Conservation (phyloP, 192 early-diverging fungal species). For the Dimargaris xerosporica region DNA sequence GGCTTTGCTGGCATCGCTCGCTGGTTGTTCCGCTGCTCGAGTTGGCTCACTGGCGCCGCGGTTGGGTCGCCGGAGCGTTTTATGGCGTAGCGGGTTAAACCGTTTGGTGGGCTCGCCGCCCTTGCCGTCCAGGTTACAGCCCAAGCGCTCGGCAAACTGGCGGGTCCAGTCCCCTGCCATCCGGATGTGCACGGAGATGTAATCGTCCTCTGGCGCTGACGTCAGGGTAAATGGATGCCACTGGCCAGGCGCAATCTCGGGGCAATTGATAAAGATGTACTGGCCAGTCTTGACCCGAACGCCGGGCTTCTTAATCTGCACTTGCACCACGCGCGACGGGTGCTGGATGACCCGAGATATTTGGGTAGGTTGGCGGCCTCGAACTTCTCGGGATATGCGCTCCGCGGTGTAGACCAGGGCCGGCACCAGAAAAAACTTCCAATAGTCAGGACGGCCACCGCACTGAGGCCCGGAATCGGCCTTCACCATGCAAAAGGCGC, state of each 20-base stretch:
- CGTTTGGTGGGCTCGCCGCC: neutral
- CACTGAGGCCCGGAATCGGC: conserved; percentile 29
- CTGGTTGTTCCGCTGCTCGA: too few species aligned
- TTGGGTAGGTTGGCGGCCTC: conserved; percentile 46
- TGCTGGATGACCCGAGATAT: conserved; percentile 75
- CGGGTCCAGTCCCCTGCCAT: conserved; percentile 64
- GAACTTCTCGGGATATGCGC: conserved; percentile 47
- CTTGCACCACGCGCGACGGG: conserved; percentile 65
- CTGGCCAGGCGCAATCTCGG: conserved; percentile 47
- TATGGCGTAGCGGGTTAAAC: conserved; percentile 5
- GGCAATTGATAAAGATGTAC: conserved; percentile 62
- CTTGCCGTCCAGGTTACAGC: conserved; percentile 20
- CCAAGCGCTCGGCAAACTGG: conserved; percentile 41
- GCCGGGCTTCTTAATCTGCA: conserved; percentile 55
- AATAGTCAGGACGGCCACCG: conserved; percentile 49
- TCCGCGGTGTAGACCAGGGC: conserved; percentile 49
- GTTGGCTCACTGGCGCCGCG: too few species aligned
- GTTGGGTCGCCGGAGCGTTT: neutral
- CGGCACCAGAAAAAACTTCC: conserved; percentile 58
- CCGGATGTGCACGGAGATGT: conserved; percentile 60
- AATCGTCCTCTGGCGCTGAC: conserved; percentile 63
- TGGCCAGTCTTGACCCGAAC: conserved; percentile 50
- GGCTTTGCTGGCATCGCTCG: neutral
- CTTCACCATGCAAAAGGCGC: conserved; percentile 52
- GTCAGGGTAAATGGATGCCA: conserved; percentile 83